phyloP scores from a whole-genome alignment of 148 eudicot species.

The Chenopodium quinoa region DNA sequence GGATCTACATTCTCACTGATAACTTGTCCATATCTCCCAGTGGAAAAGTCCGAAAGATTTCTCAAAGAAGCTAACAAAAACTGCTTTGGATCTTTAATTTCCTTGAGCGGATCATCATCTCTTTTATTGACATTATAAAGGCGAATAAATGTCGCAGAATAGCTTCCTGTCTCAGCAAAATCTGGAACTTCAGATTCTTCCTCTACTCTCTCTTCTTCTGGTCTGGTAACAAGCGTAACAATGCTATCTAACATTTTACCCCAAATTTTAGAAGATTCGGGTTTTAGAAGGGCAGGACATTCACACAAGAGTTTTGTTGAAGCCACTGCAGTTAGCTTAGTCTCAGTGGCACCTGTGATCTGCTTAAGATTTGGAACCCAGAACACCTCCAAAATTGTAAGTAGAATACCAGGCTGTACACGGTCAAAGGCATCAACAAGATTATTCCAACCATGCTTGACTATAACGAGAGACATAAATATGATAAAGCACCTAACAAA shows the following conservation, averaged over 20 bases:
- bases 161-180: conserved; percentile 68
- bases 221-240: conserved; percentile 75
- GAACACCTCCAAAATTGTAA: conserved; percentile 63
- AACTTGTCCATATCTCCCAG: conserved; percentile 58
- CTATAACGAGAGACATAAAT: conserved; percentile 81
- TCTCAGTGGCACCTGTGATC: conserved; percentile 75
- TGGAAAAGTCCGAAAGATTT: conserved; percentile 47
- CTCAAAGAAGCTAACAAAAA: conserved; percentile 65
- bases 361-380: conserved; percentile 87
- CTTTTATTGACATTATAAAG: conserved; percentile 78
- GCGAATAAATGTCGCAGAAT: conserved; percentile 72
- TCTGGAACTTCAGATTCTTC: conserved; percentile 90
- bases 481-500: conserved; percentile 69
- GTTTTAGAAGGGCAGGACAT: conserved; percentile 54
- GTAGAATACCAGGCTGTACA: conserved; percentile 65
- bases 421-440: conserved; percentile 61
- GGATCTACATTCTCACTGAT: conserved; percentile 67
- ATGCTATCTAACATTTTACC: conserved; percentile 91
- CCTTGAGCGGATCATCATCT: conserved; percentile 84
- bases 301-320: conserved; percentile 83
- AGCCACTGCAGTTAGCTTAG: conserved; percentile 83
- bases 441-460: conserved; percentile 72
- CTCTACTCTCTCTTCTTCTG: conserved; percentile 85
- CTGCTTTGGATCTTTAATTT: conserved; percentile 77
- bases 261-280: conserved; percentile 57